A percentile compares a stretch with the other conserved stretches of the same genome.
Evolutionary conservation across 331 rosid genomes (phyloP).

Genomic region (Erythrophleum ivorense): DNA sequence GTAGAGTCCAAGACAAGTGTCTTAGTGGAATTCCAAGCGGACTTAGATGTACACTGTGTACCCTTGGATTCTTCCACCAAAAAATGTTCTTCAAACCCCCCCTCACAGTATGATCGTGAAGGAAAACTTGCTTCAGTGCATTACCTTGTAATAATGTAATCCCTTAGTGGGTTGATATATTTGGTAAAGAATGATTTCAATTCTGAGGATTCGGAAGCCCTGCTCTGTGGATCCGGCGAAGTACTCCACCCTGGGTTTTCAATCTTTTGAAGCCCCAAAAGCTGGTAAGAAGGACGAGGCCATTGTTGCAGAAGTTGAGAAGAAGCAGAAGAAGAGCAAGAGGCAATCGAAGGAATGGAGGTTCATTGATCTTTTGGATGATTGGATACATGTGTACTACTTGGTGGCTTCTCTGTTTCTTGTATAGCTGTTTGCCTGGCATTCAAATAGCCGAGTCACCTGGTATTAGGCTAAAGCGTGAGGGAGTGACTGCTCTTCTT

Average conservation of each 20-base stretch:
- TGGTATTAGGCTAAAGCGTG: constrained; percentile 59
- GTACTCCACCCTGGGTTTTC: constrained; percentile 44
- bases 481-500: constrained; percentile 63
- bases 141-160: background rate
- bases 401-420: constrained; percentile 75
- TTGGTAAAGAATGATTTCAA: constrained; percentile 48
- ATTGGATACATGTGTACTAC: constrained; percentile 63
- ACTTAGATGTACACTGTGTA: background rate
- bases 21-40: constrained; percentile 14
- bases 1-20: constrained; percentile 44
- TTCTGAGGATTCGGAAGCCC: constrained; percentile 50
- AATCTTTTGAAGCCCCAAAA: constrained; percentile 31
- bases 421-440: constrained; percentile 52
- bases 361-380: constrained; percentile 63
- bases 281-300: constrained; percentile 20
- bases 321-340: constrained; percentile 41
- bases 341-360: constrained; percentile 54
- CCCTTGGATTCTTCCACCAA: constrained; percentile 19
- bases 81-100: background rate
- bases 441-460: constrained; percentile 64
- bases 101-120: background rate
- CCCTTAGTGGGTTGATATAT: background rate
- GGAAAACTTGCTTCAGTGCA: background rate
- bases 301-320: background rate
- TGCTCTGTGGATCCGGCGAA: constrained; percentile 43